Evolutionary conservation across 2,329 filamentous ascomycete genomes (phyloP).

Genomic region (Coleophoma eucalyptorum): DNA sequence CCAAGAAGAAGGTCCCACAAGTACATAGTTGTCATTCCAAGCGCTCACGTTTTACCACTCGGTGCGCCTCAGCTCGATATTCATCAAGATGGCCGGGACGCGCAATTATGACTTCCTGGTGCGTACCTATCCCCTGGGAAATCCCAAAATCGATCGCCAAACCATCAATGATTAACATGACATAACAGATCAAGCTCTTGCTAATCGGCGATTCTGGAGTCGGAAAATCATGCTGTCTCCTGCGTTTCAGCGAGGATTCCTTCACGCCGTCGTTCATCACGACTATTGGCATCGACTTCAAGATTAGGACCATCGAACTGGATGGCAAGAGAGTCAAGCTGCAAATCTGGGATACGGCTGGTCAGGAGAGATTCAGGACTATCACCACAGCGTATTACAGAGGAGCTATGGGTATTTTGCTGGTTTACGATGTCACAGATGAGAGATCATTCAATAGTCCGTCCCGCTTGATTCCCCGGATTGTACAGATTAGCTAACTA

Average conservation of each 20-base stretch:
- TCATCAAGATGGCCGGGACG: constrained; percentile 77
- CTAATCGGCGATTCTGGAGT: constrained; percentile 99
- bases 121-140: constrained; percentile 33
- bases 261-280: constrained; percentile 99
- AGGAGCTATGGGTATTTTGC: constrained; percentile 94
- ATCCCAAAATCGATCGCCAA: too few species aligned
- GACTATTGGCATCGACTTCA: constrained; percentile 99
- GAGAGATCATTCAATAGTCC: constrained; percentile 99
- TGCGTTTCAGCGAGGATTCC: constrained; percentile 98
- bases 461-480: constrained; percentile 3
- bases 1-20: constrained; percentile 2
- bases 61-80: constrained; percentile 9
- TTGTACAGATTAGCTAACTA: background rate
- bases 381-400: constrained; percentile 99
- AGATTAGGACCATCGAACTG: constrained; percentile 98
- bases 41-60: background rate
- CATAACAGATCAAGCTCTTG: constrained; percentile 76
- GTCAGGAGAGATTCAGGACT: constrained; percentile 96
- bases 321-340: constrained; percentile 98
- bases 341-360: constrained; percentile 99
- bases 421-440: constrained; percentile 98
- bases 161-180: too few species aligned
- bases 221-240: constrained; percentile 97
- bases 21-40: background rate
- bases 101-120: constrained; percentile 99